These are phyloP conservation scores for Beverwykella pulmonaria DNA, from an alignment of 495 filamentous ascomycete genomes.

Conservation along the genomic window DNA sequence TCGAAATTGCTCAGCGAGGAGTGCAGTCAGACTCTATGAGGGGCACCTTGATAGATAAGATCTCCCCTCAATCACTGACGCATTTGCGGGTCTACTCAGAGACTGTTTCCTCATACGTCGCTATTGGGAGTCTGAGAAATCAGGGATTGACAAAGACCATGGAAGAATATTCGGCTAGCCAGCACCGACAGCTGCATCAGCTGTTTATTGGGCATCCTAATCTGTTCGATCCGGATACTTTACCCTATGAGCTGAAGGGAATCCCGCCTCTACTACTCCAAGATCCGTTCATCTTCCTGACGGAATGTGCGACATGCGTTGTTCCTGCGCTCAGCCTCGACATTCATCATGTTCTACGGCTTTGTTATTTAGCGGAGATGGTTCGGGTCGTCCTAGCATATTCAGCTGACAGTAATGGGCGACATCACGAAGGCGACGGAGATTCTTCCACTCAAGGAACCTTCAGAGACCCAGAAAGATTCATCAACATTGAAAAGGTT, in stretches of 20 bases:
- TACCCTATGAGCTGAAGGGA: constrained; percentile 53
- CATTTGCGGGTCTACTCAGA: constrained; percentile 91
- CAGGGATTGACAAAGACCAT: constrained; percentile 62
- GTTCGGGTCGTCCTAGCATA: constrained; percentile 69
- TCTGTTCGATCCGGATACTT: constrained; percentile 34
- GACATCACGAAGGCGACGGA: background rate
- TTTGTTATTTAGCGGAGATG: constrained; percentile 92
- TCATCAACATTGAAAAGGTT: constrained; percentile 25
- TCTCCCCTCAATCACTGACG: constrained; percentile 77
- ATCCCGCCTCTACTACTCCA: constrained; percentile 70
- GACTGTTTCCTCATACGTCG: constrained; percentile 80
- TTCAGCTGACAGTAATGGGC: constrained; percentile 1
- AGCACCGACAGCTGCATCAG: constrained; percentile 73
- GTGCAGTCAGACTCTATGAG: constrained; percentile 70
- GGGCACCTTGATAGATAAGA: constrained; percentile 77
- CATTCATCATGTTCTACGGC: constrained; percentile 76
- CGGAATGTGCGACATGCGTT: constrained; percentile 69
- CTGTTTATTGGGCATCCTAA: constrained; percentile 61
- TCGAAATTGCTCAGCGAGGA: constrained; percentile 91
- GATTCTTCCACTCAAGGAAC: background rate
- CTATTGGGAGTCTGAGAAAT: constrained; percentile 69
- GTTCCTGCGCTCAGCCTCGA: constrained; percentile 73
- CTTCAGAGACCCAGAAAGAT: constrained; percentile 6
- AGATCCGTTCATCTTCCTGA: constrained; percentile 88
- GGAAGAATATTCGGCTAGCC: constrained; percentile 68